Base-by-base conservation (phyloP, 2,329 filamentous ascomycete species). In the Ceratocystis papillata region DNA sequence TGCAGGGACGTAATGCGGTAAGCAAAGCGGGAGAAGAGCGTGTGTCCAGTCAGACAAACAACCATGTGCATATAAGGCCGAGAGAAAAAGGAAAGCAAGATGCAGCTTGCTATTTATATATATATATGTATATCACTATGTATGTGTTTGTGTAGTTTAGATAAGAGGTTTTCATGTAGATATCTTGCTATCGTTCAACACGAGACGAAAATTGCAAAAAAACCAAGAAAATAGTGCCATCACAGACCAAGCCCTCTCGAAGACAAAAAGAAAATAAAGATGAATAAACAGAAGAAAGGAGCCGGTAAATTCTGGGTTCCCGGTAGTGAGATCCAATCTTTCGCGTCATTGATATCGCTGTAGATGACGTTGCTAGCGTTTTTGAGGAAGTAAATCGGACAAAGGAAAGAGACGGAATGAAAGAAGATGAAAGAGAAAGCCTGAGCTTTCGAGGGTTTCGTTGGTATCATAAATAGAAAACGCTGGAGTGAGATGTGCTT, bases 281-380 rank as follows among this genome's bases (percentile, higher is more conserved):
- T 15, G 20, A 63, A 63, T 10, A 50, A 48, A 63, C 46, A 63
- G 22, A 59, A 63, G 61, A 63, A 48, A 20, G 55, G 55, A 59
- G 55, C 25, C 55, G 55, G 55, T 59, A 59, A 28, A 59, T 28
- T 59, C 55, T 59, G 55, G 55, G 55, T 59, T 59, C 55, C 55
- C 55, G 55, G 55, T 20, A 8, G n/a, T 59, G 55, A 33, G 22
- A 33, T 59, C 55, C 55, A 59, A 59, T 59, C 55, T 41, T 41
- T 41, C 37, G 37, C 37, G 37, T 41, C 37, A 15, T 41, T 41
- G 37, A 41, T 41, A 41, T 41, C 10, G 12, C 37, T 59, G 17
- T n/a, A 37, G 55, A 28, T 33, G 12, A 37, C 55, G 48, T 25
- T 25, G 48, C 22, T 28, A 4, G 55, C 22, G 22, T 59, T 59